Evolutionary conservation across 768 basidiomycete species (phyloP).

Genomic region (Russula emetica): DNA sequence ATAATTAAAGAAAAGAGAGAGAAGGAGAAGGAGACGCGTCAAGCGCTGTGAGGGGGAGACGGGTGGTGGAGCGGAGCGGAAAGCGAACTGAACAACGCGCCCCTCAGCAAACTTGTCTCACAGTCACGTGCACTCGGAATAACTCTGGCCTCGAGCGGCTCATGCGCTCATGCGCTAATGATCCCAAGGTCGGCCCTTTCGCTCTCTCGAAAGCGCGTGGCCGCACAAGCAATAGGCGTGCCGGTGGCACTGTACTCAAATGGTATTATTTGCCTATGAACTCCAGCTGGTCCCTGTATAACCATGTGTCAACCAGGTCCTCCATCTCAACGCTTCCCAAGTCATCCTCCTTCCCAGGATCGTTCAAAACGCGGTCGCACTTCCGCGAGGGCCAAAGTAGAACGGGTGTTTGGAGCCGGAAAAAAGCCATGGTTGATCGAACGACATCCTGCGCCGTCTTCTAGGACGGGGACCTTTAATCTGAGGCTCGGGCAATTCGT

Average conservation of each 20-base stretch:
- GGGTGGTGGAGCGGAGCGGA: constrained; percentile 18
- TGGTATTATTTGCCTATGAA: not conserved
- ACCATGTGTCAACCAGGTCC: not conserved
- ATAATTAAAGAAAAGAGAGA: constrained; percentile 24
- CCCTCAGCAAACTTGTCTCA: constrained; percentile 8
- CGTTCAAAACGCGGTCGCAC: not conserved
- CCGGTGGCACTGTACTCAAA: constrained; percentile 7
- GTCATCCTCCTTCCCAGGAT: constrained; percentile 8
- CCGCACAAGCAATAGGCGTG: not conserved
- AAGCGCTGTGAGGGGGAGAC: constrained; percentile 12
- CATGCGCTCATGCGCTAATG: constrained; percentile 15
- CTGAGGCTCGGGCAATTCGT: constrained; percentile 16
- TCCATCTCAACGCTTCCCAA: not conserved
- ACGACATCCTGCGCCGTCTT: not conserved
- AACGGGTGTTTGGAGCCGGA: not conserved
- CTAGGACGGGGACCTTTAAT: constrained; percentile 13
- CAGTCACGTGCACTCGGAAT: constrained; percentile 2
- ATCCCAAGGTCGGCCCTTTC: constrained; percentile 23
- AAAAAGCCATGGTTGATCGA: constrained; percentile 13
- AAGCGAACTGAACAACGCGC: not conserved
- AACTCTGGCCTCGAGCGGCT: not conserved
- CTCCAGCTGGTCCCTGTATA: not conserved
- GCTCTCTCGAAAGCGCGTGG: constrained; percentile 13
- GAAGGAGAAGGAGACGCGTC: constrained; percentile 18
- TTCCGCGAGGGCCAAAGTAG: not conserved